Evolutionary conservation across 306 rosid species (phyloP), one percentile per base, ranked within the genome.

Genomic region (Arachis stenosperma): DNA sequence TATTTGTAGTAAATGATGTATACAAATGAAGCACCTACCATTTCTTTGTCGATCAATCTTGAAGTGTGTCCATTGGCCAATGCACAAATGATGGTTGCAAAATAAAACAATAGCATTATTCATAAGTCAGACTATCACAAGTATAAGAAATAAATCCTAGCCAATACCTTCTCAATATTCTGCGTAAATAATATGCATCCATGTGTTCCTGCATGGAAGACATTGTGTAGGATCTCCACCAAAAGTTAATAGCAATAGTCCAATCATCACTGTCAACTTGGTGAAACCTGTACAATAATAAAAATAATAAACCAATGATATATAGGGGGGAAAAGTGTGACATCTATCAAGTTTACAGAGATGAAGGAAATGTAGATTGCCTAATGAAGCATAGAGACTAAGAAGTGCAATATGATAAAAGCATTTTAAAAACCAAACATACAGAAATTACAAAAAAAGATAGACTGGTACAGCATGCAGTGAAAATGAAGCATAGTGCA

Each of bases 221-320:
- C 74, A 87, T 84, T 44, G 79, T 74, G 43, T 75, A 79, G 64
- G 99, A 91, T 66, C 37, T 88, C 99, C 99, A 94, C 97, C 99
- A 94, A 81, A 89, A 86, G 88, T 94, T 94, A 63, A 94, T 79
- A 69, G 97, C 99, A 75, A 91, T 81, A 67, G 99, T 91, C 86
- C 91, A 82, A 83, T 89, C 90, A 71, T 85, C 91, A 80, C 99
- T 91, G 62, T 91, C 97, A 59, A 91, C 96, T 72, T 94, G 95
- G 84, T 94, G 97, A 79, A 89, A 94, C 97, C 96, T 94, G 74
- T 43, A 74, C 66, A 8, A 58, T 69, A 70, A 57, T 50, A 50
- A 50, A n/a, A 54, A 14, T 14, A 39, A 36, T 6, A 53, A n/a
- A 48, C 15, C 14, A 57, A 73, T 33, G 57, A 67, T 33, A 70